These are phyloP conservation scores for Schwanniomyces etchellsii DNA, from an alignment of 1,139 yeast genomes.

Conservation along the genomic window DNA sequence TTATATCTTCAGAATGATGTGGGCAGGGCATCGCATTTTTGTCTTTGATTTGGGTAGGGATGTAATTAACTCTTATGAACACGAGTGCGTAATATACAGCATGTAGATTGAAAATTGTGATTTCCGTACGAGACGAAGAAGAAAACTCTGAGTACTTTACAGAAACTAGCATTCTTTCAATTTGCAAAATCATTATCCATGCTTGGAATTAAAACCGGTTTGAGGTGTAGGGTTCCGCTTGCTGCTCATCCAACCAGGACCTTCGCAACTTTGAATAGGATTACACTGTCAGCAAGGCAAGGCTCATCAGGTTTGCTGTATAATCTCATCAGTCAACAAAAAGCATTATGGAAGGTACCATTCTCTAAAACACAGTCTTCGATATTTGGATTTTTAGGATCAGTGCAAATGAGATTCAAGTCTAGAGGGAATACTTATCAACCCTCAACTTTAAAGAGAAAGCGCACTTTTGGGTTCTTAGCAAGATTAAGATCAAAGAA, in stretches of 20 bases:
- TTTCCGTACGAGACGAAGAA: not conserved
- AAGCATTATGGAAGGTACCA: too few relatives aligned
- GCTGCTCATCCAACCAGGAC: too few relatives aligned
- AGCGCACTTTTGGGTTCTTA: slow-evolving; percentile 84
- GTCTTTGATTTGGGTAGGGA: slow-evolving; percentile 1
- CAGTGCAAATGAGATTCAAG: slow-evolving; percentile 63
- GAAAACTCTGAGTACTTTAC: not conserved
- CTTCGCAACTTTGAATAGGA: too few relatives aligned
- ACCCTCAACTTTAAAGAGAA: slow-evolving; percentile 86
- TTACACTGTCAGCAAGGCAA: too few relatives aligned
- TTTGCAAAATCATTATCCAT: too few relatives aligned
- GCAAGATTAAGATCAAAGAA: slow-evolving; percentile 77
- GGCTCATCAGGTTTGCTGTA: too few relatives aligned
- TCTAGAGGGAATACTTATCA: slow-evolving; percentile 93
- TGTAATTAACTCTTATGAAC: not conserved
- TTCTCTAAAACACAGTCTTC: too few relatives aligned
- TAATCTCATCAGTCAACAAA: too few relatives aligned
- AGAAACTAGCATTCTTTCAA: too few relatives aligned
- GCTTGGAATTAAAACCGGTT: too few relatives aligned
- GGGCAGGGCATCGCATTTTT: slow-evolving; percentile 3
- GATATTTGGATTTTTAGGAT: too few relatives aligned
- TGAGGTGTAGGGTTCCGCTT: too few relatives aligned
- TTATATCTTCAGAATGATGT: not conserved
- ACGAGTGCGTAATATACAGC: slow-evolving; percentile 1
- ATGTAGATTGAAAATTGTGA: not conserved